Conservation (phyloP, 2,329 filamentous ascomycete species). For the Ophiostoma australiae region DNA sequence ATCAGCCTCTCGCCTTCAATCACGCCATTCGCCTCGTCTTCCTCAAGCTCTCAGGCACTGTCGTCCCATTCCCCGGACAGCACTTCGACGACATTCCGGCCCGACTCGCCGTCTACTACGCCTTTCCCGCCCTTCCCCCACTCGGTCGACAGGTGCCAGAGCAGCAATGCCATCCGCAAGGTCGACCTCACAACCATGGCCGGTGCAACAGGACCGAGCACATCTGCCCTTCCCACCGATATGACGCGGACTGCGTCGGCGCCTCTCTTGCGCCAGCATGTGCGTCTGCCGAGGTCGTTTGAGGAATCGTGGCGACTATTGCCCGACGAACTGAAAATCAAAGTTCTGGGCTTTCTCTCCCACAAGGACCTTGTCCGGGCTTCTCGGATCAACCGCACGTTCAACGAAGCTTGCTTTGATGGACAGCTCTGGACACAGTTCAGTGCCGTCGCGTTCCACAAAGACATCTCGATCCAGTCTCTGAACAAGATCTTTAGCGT, state of each 20-base stretch:
- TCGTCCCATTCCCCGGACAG: background rate
- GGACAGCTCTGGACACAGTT: slow-evolving; percentile 87
- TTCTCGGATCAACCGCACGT: slow-evolving; percentile 71
- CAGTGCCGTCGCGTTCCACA: slow-evolving; percentile 82
- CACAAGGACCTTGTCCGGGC: slow-evolving; percentile 76
- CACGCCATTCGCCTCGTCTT: background rate
- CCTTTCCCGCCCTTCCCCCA: slow-evolving; percentile 29
- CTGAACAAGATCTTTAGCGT: slow-evolving; percentile 78
- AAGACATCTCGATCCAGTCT: slow-evolving; percentile 76
- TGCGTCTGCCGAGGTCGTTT: slow-evolving; percentile 41
- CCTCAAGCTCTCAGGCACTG: background rate
- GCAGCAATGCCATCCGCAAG: slow-evolving; percentile 44
- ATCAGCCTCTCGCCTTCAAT: slow-evolving; percentile 40
- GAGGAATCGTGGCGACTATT: slow-evolving; percentile 74
- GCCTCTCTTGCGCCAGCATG: slow-evolving; percentile 1
- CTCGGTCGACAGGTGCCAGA: background rate
- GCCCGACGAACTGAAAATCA: slow-evolving; percentile 75
- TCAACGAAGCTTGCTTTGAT: slow-evolving; percentile 82
- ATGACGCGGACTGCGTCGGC: slow-evolving; percentile 33
- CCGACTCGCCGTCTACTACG: slow-evolving; percentile 35
- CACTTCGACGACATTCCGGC: background rate
- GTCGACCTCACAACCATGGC: slow-evolving; percentile 33
- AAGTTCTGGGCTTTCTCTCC: slow-evolving; percentile 68
- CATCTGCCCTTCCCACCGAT: slow-evolving; percentile 39
- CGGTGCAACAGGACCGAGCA: slow-evolving; percentile 34